Base-by-base conservation (phyloP, 106 monocot species). In the Apostasia ramifera region DNA sequence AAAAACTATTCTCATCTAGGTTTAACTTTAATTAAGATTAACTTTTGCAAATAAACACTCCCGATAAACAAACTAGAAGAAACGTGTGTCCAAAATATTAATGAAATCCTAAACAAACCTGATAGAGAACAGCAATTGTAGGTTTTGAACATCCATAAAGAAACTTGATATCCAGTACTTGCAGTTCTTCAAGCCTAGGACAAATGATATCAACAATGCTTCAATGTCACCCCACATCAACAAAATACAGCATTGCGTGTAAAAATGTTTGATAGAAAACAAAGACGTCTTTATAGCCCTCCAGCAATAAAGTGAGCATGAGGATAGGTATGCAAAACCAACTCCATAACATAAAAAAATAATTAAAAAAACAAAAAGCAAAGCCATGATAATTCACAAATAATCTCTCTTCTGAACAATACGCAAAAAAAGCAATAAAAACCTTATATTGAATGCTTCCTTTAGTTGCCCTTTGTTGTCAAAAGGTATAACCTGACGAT, bases 381-480 rank as follows among this genome's bases (percentile, higher is more conserved):
- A 26, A 26, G 26, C 26, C 42, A 60, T 60, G 60, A 5, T n/a
- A 62, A 62, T 44, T 12, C 44, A 44, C 45, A 62, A 1, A 41
- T 45, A 11, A 8, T 62, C 13, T n/a, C n/a, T 5, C 1, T 44
- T 40, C 45, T 3, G 44, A 43, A 1, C 9, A 13, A 61, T 4
- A 61, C 3, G 10, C 8, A 61, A 9, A 40, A 40, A 14, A 40
- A 59, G 40, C 40, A 40, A 50, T 11, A 13, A 62, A 45, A 79
- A 98, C 97, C 97, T 92, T 77, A 98, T 98, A 71, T 98, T 98
- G 77, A 92, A 98, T 71, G 97, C 92, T 83, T 98, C 97, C 74
- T 98, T 98, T 44, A 98, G 64, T 73, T 98, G 97, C 41, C 97
- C 97, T 75, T 92, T 98, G 70, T 89, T 98, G 58, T 98, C 97